phyloP scores from a whole-genome alignment of 306 rosid species.

The Dalbergia cochinchinensis region DNA sequence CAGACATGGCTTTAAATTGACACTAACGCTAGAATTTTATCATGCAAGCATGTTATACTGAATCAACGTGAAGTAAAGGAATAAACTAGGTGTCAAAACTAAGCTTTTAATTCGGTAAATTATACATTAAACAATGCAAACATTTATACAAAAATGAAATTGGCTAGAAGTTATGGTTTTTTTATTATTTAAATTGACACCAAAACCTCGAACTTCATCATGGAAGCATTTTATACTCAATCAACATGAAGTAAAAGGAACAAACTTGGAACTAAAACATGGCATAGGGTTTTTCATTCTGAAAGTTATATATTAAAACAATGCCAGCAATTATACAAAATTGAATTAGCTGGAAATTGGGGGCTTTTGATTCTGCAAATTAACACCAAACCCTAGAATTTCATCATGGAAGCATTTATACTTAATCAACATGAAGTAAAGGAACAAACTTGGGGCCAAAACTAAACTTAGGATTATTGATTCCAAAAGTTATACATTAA shows the following conservation, averaged over 20 bases:
- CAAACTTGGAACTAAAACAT: not conserved
- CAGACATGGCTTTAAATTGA: conserved; percentile 30
- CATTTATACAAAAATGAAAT: not conserved
- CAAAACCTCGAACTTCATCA: not conserved
- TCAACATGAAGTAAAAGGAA: not conserved
- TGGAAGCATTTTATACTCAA: not conserved
- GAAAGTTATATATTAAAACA: not conserved
- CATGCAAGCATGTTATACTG: conserved; percentile 1
- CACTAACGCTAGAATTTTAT: conserved; percentile 19
- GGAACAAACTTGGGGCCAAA: not conserved
- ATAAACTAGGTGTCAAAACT: conserved; percentile 33
- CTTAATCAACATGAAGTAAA: not conserved
- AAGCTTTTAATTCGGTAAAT: not conserved
- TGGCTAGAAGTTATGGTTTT: not conserved
- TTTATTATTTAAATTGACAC: not conserved
- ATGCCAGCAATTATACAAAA: not conserved
- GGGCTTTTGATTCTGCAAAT: not conserved
- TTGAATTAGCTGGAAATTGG: not conserved
- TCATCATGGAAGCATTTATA: not conserved
- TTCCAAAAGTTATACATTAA: not conserved
- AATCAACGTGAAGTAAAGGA: conserved; percentile 23
- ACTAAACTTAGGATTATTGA: conserved; percentile 28
- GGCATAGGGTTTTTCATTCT: conserved; percentile 34
- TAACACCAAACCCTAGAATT: not conserved
- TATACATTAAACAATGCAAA: conserved; percentile 6